Conservation (phyloP, 2,329 filamentous ascomycete genomes). For the Sporothrix sp. region DNA sequence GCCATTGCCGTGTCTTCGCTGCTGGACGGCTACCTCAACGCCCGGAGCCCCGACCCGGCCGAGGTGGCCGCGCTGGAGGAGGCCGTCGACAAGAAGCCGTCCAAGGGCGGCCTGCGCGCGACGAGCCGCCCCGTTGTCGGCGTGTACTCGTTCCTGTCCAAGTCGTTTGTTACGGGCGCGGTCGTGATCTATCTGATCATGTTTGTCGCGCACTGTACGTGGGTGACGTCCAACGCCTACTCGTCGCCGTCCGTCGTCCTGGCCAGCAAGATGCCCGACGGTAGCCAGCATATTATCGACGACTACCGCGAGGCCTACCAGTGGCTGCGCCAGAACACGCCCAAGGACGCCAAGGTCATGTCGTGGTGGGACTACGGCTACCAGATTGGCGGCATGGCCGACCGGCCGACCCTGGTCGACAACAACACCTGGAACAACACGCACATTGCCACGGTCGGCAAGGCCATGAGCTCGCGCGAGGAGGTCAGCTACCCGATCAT, state of each 20-base stretch:
- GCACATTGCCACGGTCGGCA: conserved; percentile 96
- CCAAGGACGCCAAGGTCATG: conserved; percentile 94
- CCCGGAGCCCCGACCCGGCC: conserved; percentile 49
- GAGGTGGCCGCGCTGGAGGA: conserved; percentile 34
- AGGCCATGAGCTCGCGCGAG: conserved; percentile 95
- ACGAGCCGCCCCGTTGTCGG: conserved; percentile 67
- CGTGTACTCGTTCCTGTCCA: conserved; percentile 73
- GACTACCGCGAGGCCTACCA: conserved; percentile 99
- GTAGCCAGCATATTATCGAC: conserved; percentile 96
- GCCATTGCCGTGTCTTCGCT: conserved; percentile 82
- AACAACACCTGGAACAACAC: conserved; percentile 99
- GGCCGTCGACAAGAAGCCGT: conserved; percentile 43
- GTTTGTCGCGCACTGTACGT: conserved; percentile 96
- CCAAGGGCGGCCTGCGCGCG: conserved; percentile 52
- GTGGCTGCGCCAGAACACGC: conserved; percentile 96
- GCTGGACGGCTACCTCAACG: conserved; percentile 72
- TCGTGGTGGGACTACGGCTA: conserved; percentile 99
- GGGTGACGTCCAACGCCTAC: conserved; percentile 98
- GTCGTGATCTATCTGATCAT: conserved; percentile 75
- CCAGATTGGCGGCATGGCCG: conserved; percentile 98
- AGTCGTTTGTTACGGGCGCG: conserved; percentile 62
- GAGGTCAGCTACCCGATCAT: conserved; percentile 99
- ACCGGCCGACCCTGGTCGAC: conserved; percentile 91
- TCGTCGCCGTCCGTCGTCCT: conserved; percentile 95
- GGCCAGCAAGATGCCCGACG: conserved; percentile 84